Conservation (phyloP, 495 filamentous ascomycete species). For the Penicillium subrubescens region DNA sequence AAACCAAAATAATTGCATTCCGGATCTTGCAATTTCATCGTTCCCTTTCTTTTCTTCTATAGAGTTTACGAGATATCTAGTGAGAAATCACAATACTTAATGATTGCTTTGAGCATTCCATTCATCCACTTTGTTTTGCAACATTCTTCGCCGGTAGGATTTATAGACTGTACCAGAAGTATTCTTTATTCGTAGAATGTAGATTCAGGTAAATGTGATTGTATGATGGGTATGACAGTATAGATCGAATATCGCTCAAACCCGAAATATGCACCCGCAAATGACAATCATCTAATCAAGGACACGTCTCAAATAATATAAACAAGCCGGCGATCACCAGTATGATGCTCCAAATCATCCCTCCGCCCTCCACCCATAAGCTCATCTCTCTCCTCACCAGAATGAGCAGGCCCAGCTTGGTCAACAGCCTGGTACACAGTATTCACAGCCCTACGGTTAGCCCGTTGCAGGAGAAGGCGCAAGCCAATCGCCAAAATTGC, state of each 20-base stretch:
- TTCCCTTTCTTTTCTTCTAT: background rate
- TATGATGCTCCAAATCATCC: slow-evolving; percentile 24
- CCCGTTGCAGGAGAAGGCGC: slow-evolving; percentile 46
- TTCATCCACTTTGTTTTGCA: background rate
- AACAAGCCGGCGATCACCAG: slow-evolving; percentile 30
- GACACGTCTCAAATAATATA: slow-evolving; percentile 31
- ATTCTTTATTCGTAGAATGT: background rate
- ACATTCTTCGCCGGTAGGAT: background rate
- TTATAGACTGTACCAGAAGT: background rate
- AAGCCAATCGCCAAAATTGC: slow-evolving; percentile 48
- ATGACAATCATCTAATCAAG: background rate
- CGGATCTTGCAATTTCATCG: background rate
- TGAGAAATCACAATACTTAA: slow-evolving; percentile 1
- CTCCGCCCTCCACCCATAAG: slow-evolving; percentile 38
- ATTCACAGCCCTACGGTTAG: slow-evolving; percentile 37
- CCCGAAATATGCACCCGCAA: background rate
- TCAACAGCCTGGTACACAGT: slow-evolving; percentile 26
- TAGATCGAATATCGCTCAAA: background rate
- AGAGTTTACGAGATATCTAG: background rate
- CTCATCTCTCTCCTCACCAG: slow-evolving; percentile 39
- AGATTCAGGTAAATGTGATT: background rate
- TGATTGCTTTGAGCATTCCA: background rate
- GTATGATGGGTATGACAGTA: background rate
- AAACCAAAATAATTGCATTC: background rate
- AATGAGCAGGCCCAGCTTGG: slow-evolving; percentile 17